A percentile compares a stretch with the other conserved stretches of the same genome.
phyloP scores from a whole-genome alignment of 352 stramenopile species.

The Phytophthora boehmeriae region DNA sequence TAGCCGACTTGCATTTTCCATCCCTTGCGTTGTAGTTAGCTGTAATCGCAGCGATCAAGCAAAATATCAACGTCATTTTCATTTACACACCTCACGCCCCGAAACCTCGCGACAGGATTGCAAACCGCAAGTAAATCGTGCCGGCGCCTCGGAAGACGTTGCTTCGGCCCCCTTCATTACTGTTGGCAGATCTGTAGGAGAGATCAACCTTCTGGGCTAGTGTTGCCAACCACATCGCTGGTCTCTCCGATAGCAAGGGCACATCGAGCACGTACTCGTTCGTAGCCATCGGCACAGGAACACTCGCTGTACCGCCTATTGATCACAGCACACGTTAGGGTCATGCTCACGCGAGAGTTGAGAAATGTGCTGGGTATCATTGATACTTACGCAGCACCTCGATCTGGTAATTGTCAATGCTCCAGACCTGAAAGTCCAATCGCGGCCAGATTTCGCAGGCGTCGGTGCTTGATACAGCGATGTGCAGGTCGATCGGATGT shows the following conservation, averaged over 20 bases:
- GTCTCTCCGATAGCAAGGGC: constrained; percentile 29
- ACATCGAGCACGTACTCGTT: constrained; percentile 55
- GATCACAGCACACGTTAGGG: neutral
- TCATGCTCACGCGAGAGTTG: neutral
- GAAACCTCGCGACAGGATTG: constrained; percentile 35
- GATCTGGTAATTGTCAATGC: constrained; percentile 44
- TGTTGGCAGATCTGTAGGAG: neutral
- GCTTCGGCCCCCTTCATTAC: neutral
- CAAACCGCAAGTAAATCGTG: constrained; percentile 41
- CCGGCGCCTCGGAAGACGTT: constrained; percentile 19
- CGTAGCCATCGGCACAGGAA: constrained; percentile 38
- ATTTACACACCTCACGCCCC: neutral
- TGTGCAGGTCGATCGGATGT: constrained; percentile 59
- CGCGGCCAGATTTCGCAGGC: constrained; percentile 41
- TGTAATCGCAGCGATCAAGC: constrained; percentile 15
- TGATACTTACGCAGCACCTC: constrained; percentile 47
- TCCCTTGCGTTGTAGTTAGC: constrained; percentile 23
- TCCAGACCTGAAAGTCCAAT: constrained; percentile 54
- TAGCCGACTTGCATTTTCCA: constrained; percentile 19
- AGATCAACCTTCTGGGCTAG: constrained; percentile 30
- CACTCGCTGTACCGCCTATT: constrained; percentile 39
- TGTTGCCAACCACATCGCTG: constrained; percentile 19
- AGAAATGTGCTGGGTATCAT: too few relatives aligned
- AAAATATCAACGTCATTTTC: constrained; percentile 21
- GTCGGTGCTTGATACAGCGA: constrained; percentile 21